These are phyloP conservation scores for Didymella lethalis DNA, from an alignment of 2,329 filamentous ascomycete genomes.

Conservation along the genomic window DNA sequence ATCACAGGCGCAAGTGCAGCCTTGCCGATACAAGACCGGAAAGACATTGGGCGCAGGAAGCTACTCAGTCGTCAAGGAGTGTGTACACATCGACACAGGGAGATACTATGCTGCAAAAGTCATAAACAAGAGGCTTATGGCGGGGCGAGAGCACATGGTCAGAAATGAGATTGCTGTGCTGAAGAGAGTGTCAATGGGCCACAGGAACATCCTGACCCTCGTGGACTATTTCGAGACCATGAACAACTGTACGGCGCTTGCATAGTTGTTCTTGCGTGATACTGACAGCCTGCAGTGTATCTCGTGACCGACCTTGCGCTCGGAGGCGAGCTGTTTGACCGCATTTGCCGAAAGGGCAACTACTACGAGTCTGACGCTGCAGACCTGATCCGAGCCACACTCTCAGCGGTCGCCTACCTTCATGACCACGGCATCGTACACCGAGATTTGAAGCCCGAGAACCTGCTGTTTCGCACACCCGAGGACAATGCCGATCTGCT, in stretches of 20 bases:
- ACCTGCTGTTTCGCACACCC: conserved; percentile 93
- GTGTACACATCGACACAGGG: conserved; percentile 96
- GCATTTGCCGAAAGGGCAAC: conserved; percentile 97
- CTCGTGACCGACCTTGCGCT: conserved; percentile 96
- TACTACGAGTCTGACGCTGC: conserved; percentile 98
- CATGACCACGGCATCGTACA: conserved; percentile 99
- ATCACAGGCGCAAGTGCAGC: conserved; percentile 73
- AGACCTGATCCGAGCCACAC: conserved; percentile 90
- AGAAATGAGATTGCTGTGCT: conserved; percentile 96
- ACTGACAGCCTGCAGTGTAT: conserved; percentile 68
- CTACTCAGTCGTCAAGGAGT: conserved; percentile 98
- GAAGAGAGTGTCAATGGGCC: conserved; percentile 98
- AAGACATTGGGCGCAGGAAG: conserved; percentile 97
- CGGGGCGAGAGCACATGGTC: conserved; percentile 97
- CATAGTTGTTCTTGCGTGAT: not conserved
- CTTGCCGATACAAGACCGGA: conserved; percentile 97
- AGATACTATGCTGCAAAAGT: conserved; percentile 99
- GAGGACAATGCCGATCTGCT: conserved; percentile 97
- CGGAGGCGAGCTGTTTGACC: conserved; percentile 95
- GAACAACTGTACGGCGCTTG: conserved; percentile 78
- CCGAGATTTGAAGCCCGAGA: conserved; percentile 96
- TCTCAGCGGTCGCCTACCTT: conserved; percentile 97
- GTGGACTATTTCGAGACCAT: conserved; percentile 99
- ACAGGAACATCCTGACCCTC: conserved; percentile 96
- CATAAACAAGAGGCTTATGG: conserved; percentile 98